Base-by-base conservation (phyloP, 2,329 filamentous ascomycete genomes). In the Chaetomium sp. region DNA sequence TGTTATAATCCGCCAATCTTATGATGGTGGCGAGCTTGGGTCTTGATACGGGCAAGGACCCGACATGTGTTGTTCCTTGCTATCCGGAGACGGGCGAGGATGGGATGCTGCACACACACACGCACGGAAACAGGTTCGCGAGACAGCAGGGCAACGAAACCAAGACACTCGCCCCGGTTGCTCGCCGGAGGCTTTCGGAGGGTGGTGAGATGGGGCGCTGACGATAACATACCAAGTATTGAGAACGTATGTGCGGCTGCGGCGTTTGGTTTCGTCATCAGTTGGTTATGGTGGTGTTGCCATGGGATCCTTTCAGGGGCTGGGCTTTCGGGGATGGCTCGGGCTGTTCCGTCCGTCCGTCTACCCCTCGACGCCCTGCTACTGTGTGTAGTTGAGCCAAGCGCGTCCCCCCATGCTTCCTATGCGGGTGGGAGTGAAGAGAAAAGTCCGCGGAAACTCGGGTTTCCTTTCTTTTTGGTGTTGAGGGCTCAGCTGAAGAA, bases 341-440 rank as follows among this genome's bases (percentile, higher is more conserved):
- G 45, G 45, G 8, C 45, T 47, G n/a, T 23, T 13, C 21, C 23
- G 10, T 27, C 21, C 23, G 10, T 27, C 23, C 23, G 23, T 27
- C 23, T 50, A 2, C 0, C 10, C 23, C 4, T 50, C 56, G n/a
- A 58, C 42, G 56, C 56, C 56, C 55, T 47, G 55, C 27, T 58
- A 12, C n/a, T n/a, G n/a, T n/a, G n/a, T n/a, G n/a, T 59, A 31
- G 29, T 51, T 50, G n/a, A 59, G 45, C 45, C 49, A n/a, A 42
- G 49, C 21, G 23, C n/a, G n/a, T 23, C 45, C 10, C 31, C 12
- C 10, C 25, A 4, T 31, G 25, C 50, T 1, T 8, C 5, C 13
- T 19, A 7, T 1, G 25, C 6, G 50, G 16, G 25, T 6, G 50
- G 16, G 25, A 27, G 13, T 8, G 25, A 5, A 8, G 27, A 19